These are phyloP conservation scores for Cadophora gregata DNA, from an alignment of 2,329 filamentous ascomycete species.

Conservation along the genomic window DNA sequence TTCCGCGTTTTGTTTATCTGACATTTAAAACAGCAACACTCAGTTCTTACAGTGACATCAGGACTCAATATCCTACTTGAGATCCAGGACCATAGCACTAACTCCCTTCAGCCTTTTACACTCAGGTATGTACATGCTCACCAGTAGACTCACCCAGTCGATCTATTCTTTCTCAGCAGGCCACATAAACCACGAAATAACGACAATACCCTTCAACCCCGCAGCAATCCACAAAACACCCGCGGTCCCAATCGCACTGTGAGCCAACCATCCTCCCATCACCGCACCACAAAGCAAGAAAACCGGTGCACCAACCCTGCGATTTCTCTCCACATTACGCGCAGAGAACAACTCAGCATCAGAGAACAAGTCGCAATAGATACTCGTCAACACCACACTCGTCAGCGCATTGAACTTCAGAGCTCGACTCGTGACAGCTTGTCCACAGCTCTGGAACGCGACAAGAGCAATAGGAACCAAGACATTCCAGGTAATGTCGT, in stretches of 20 bases:
- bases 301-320: constrained; percentile 54
- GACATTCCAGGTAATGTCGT: constrained; percentile 62
- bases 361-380: constrained; percentile 82
- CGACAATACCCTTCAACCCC: constrained; percentile 58
- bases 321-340: constrained; percentile 56
- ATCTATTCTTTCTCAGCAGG: constrained; percentile 49
- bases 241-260: constrained; percentile 54
- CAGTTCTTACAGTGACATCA: too few relatives aligned
- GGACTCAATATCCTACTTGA: background rate
- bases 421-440: constrained; percentile 73
- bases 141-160: too few relatives aligned
- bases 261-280: constrained; percentile 58
- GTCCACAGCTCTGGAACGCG: constrained; percentile 77
- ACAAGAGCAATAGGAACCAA: constrained; percentile 71
- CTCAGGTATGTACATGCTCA: background rate
- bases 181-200: constrained; percentile 66
- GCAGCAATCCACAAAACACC: constrained; percentile 53
- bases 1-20: too few relatives aligned
- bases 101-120: background rate
- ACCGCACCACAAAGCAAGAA: constrained; percentile 58
- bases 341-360: constrained; percentile 57
- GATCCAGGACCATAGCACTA: background rate
- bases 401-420: constrained; percentile 72
- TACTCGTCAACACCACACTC: constrained; percentile 78
- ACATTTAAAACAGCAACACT: background rate